Conservation (phyloP, 2,329 filamentous ascomycete species). For the Hypoxylon sp. region DNA sequence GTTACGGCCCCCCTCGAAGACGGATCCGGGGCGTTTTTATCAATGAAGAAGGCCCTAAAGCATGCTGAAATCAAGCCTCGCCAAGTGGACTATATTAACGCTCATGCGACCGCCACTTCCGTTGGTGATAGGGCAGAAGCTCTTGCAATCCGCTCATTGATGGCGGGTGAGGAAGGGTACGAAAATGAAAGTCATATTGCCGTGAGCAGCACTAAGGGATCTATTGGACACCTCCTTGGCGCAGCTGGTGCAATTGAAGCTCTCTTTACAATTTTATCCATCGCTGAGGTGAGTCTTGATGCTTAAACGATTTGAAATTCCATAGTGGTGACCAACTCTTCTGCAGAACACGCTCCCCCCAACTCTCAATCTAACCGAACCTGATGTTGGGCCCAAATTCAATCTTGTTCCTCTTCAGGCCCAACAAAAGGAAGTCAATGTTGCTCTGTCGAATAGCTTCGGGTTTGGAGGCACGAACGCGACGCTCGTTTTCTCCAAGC, state of each 20-base stretch:
- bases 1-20: slow-evolving; percentile 90
- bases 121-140: slow-evolving; percentile 93
- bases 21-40: slow-evolving; percentile 81
- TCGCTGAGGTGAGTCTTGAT: slow-evolving; percentile 74
- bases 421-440: slow-evolving; percentile 76
- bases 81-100: slow-evolving; percentile 91
- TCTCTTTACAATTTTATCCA: slow-evolving; percentile 82
- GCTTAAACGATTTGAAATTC: not conserved
- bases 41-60: slow-evolving; percentile 86
- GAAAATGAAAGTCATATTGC: slow-evolving; percentile 73
- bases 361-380: slow-evolving; percentile 82
- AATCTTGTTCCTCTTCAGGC: slow-evolving; percentile 83
- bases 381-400: slow-evolving; percentile 77
- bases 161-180: slow-evolving; percentile 79
- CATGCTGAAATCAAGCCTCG: slow-evolving; percentile 76
- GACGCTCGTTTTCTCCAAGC: slow-evolving; percentile 77
- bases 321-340: slow-evolving; percentile 23
- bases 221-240: slow-evolving; percentile 89
- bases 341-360: slow-evolving; percentile 81
- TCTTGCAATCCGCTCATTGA: slow-evolving; percentile 79
- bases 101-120: slow-evolving; percentile 89
- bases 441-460: slow-evolving; percentile 93
- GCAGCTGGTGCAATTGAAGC: slow-evolving; percentile 93
- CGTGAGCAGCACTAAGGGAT: slow-evolving; percentile 93
- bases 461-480: slow-evolving; percentile 98